A percentile compares a stretch with the other conserved stretches of the same genome.
phyloP scores from a whole-genome alignment of 2,329 filamentous ascomycete genomes.

The Penicillium sp. region DNA sequence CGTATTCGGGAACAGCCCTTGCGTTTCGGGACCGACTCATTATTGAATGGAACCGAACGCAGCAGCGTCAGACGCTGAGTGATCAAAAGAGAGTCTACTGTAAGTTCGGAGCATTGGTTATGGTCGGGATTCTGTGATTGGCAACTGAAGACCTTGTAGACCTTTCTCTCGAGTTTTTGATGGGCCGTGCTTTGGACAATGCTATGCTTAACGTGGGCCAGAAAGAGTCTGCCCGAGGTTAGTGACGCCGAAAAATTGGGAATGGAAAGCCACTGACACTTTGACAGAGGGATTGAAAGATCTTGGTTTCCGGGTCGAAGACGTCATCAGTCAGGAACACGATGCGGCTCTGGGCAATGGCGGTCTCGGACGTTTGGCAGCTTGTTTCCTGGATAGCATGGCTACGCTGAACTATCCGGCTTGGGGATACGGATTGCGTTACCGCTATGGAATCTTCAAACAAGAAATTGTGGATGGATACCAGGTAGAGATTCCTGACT shows the following conservation, averaged over 20 bases:
- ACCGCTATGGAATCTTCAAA: slow-evolving; percentile 98
- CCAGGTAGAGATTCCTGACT: slow-evolving; percentile 96
- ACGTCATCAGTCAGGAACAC: slow-evolving; percentile 90
- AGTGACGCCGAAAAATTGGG: slow-evolving; percentile 23
- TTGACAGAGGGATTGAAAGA: slow-evolving; percentile 73
- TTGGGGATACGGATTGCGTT: slow-evolving; percentile 95
- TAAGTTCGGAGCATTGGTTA: slow-evolving; percentile 34
- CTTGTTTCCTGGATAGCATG: slow-evolving; percentile 95
- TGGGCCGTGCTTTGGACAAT: slow-evolving; percentile 96
- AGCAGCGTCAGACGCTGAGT: slow-evolving; percentile 87
- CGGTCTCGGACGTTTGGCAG: slow-evolving; percentile 88
- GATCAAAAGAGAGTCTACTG: slow-evolving; percentile 95
- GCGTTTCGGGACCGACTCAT: slow-evolving; percentile 92
- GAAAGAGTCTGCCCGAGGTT: slow-evolving; percentile 80
- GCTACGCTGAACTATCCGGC: slow-evolving; percentile 93
- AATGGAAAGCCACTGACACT: slow-evolving; percentile 21
- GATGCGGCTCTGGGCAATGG: slow-evolving; percentile 96
- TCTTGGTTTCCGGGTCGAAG: slow-evolving; percentile 94
- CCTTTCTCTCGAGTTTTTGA: slow-evolving; percentile 93
- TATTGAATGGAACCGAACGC: slow-evolving; percentile 96
- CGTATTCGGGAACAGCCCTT: slow-evolving; percentile 85
- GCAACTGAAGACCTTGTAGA: slow-evolving; percentile 48
- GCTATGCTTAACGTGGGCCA: slow-evolving; percentile 94
- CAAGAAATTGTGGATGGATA: slow-evolving; percentile 98
- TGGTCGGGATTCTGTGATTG: not conserved